Base-by-base conservation (phyloP, 148 eudicot genomes). In the Agrostemma githago region DNA sequence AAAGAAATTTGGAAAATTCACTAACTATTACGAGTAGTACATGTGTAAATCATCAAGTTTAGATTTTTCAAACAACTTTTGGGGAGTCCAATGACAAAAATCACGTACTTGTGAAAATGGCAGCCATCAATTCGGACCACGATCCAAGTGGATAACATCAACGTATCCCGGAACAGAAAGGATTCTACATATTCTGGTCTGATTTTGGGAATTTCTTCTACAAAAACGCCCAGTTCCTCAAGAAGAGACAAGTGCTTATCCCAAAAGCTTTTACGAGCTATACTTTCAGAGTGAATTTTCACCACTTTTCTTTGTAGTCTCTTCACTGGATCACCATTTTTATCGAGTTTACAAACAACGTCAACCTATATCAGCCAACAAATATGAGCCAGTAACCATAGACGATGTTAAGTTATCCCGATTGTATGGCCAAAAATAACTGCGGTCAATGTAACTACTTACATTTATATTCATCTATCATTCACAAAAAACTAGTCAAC, bases 91-190 rank as follows among this genome's bases (percentile, higher is more conserved):
- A n/a, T 34, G n/a, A 60, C 8, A 54, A 51, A 3, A 41, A 39
- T 72, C 51, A 63, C 65, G 69, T 84, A 95, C 98, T 91, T 79
- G 82, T 95, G 98, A 76, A 95, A 95, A 80, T 87, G 92, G 78
- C 92, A 85, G 41, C 98, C 98, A 78, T 95, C 98, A 67, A 95
- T 84, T 68, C 98, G 86, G 70, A 92, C 84, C 54, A 95, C 96
- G 75, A 92, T 86, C 97, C 98, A 92, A 62, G 93, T 95, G 61
- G 82, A 84, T n/a, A 84, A 90, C 86, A 87, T 62, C 78, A 95
- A 70, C 81, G 78, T 87, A 57, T 80, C 77, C 74, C 86, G 87
- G 59, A 79, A 86, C 66, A 63, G 83, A 73, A 95, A 95, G 19
- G 89, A 84, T 71, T 85, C 88, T n/a, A 89, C 38, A 81, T 86